Evolutionary conservation across 2,329 filamentous ascomycete genomes (phyloP).

Genomic region (Penicillium crustosum): DNA sequence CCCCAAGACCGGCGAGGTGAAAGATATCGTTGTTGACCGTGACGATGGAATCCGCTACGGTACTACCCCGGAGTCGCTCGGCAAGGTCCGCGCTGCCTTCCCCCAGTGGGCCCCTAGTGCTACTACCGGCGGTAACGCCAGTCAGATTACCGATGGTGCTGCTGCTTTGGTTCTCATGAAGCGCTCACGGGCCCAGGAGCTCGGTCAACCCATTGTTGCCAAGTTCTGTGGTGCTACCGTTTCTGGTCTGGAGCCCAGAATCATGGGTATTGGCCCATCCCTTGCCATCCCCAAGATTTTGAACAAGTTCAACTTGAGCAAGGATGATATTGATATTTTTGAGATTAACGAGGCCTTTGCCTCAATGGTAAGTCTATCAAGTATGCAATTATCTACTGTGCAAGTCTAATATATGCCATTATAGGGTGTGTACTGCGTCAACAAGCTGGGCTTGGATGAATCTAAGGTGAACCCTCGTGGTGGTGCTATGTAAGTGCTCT

Average conservation of each 20-base stretch:
- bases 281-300: slow-evolving; percentile 89
- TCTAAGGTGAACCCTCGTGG: slow-evolving; percentile 94
- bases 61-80: slow-evolving; percentile 77
- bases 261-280: slow-evolving; percentile 92
- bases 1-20: slow-evolving; percentile 80
- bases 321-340: slow-evolving; percentile 43
- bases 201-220: slow-evolving; percentile 80
- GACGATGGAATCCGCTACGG: slow-evolving; percentile 84
- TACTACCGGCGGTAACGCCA: slow-evolving; percentile 91
- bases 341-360: slow-evolving; percentile 86
- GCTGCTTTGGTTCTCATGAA: slow-evolving; percentile 91
- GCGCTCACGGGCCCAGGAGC: slow-evolving; percentile 76
- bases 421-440: slow-evolving; percentile 86
- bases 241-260: slow-evolving; percentile 79
- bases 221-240: slow-evolving; percentile 84
- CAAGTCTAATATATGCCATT: background rate
- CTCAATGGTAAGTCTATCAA: slow-evolving; percentile 45
- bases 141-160: slow-evolving; percentile 87
- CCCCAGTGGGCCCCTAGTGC: slow-evolving; percentile 70
- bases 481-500: slow-evolving; percentile 65
- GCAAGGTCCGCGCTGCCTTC: slow-evolving; percentile 84
- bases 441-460: slow-evolving; percentile 73
- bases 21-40: slow-evolving; percentile 71
- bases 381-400: background rate
- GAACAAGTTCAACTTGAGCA: slow-evolving; percentile 71